Evolutionary conservation across 2,329 filamentous ascomycete genomes (phyloP), one percentile per base, ranked within the genome.

Genomic region (Aquanectria penicillioides): DNA sequence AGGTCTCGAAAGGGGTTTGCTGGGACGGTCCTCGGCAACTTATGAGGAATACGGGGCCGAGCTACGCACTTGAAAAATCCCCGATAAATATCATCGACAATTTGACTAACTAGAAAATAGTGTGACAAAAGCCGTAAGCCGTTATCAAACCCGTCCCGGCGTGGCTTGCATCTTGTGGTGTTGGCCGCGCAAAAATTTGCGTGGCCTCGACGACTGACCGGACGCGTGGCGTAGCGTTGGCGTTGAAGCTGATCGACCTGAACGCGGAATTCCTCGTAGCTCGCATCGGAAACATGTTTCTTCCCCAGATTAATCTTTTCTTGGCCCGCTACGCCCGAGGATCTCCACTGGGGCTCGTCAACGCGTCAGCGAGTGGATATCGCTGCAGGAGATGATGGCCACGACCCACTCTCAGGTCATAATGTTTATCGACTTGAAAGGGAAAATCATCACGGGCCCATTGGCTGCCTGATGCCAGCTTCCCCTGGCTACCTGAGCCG

Each of bases 331-430:
- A n/a, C 28, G 20, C 17, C 28, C 26, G 41, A 26, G n/a, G 41
- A 46, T 46, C 26, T 26, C 5, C 41, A 20, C 41, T 20, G 26
- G 41, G 41, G 33, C 33, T 33, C 26, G 11, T 28, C 26, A 22
- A 29, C 41, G 23, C 41, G 41, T 46, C 20, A 46, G 41, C 41
- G 22, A 31, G 41, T 46, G 41, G 41, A 46, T 46, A 23, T n/a
- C 31, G 41, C 41, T 46, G 41, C 31, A 46, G 17, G 25, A 17
- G 5, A 31, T 28, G 26, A 22, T 15, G 26, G 31, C 41, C 41
- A 46, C 41, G 11, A 17, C 26, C 28, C 12, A 18, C 28, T 28
- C 41, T 13, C 11, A 23, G 8, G 3, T 23, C 18, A 13, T 22
- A 8, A 15, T 20, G 11, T 20, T 46, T 44, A 46, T 46, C 26